Evolutionary conservation across 306 rosid genomes (phyloP), one percentile per base, ranked within the genome.

Genomic region (Abrus pulchellus): DNA sequence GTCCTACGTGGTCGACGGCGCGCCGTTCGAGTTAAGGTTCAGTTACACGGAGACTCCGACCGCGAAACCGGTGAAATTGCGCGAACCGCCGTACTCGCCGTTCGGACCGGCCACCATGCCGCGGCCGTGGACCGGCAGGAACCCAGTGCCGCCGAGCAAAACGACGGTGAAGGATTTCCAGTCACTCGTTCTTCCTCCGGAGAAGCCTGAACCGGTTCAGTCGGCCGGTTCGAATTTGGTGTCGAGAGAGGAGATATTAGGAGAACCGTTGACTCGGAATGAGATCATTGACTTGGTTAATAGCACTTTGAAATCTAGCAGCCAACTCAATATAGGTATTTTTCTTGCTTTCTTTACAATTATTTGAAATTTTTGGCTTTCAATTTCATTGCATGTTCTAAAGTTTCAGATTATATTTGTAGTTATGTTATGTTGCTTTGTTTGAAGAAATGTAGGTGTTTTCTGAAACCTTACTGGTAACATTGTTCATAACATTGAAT

Each of bases 1-100:
- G 6, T 78, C 86, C 7, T 83, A 78, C 61, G 29, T 83, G 4
- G 59, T 83, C 29, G 80, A 83, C 29, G 86, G 83, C 6, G 84
- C 98, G 7, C 98, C 97, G 2, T 94, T 94, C 62, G 98, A 94
- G 57, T 94, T 90, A 80, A 89, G 86, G 90, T 92, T 89, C 77
- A 94, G 97, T 78, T 94, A 92, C 87, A 94, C 98, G 0, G 98
- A 94, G 83, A 92, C 95, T 10, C 97, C 94, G 5, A 78, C 79
- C 34, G 65, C 68, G 61, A 88, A 81, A 84, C 98, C 94, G 1
- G 32, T 92, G 8, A 87, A 85, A 85, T 86, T 92, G 52, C 91
- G 92, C 5, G 97, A 90, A 40, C 86, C 86, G 43, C 83, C 89
- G 2, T 87, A 61, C 40, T 74, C 84, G 9, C 97, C 93, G 52